phyloP scores from a whole-genome alignment of 129 eudicot species.

The Tagetes patula region DNA sequence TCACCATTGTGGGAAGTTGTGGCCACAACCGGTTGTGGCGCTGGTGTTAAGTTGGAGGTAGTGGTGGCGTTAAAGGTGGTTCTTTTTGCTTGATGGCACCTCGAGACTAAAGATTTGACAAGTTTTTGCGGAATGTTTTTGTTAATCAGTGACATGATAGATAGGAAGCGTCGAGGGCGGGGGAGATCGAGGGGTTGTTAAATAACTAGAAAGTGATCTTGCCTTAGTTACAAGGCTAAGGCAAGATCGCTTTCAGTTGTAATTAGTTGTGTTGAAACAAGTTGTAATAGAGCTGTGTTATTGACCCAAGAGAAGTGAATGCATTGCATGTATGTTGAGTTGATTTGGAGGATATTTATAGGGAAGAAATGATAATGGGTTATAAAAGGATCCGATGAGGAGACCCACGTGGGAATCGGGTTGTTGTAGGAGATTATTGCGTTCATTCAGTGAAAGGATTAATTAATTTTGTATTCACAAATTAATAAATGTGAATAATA shows the following conservation, averaged over 20 bases:
- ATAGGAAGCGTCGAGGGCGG: background rate
- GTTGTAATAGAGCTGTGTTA: background rate
- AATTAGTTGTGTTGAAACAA: constrained; percentile 15
- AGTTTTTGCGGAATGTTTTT: constrained; percentile 21
- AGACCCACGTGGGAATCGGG: constrained; percentile 21
- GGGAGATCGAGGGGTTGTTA: constrained; percentile 14
- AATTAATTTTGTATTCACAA: too few relatives aligned
- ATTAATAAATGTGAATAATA: too few relatives aligned
- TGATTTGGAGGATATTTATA: constrained; percentile 20
- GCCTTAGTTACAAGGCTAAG: constrained; percentile 13
- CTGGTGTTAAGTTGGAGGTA: constrained; percentile 1
- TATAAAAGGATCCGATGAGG: constrained; percentile 1
- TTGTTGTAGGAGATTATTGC: background rate
- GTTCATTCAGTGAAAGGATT: constrained; percentile 19
- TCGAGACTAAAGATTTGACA: constrained; percentile 22
- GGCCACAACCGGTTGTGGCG: background rate
- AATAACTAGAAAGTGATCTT: constrained; percentile 30
- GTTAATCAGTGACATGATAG: constrained; percentile 29
- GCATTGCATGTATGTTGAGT: background rate
- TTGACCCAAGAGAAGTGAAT: constrained; percentile 3
- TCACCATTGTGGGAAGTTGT: constrained; percentile 15
- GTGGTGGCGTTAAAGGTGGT: constrained; percentile 24
- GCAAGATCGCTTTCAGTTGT: constrained; percentile 32
- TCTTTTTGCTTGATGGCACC: constrained; percentile 21
- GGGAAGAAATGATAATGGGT: constrained; percentile 25